phyloP scores from a whole-genome alignment of 2,329 filamentous ascomycete species.

The Aspergillus sp. region DNA sequence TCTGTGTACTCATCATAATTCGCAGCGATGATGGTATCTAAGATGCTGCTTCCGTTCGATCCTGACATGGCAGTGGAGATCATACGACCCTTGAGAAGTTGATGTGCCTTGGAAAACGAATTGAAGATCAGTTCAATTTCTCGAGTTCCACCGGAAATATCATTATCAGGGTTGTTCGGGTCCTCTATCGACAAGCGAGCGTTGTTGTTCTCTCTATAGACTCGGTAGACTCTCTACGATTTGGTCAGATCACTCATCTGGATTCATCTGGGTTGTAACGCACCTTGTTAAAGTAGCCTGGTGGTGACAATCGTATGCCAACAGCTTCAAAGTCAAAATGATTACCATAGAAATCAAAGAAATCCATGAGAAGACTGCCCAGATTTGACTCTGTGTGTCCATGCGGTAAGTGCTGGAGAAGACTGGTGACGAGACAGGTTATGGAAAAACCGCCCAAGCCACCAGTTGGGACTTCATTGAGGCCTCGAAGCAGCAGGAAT shows the following conservation, averaged over 20 bases:
- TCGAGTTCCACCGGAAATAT: conserved; percentile 81
- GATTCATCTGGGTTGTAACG: neutral
- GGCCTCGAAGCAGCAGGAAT: conserved; percentile 77
- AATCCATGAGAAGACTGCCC: conserved; percentile 77
- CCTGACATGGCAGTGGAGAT: conserved; percentile 16
- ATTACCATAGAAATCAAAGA: conserved; percentile 85
- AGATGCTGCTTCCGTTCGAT: conserved; percentile 49
- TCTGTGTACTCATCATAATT: conserved; percentile 71
- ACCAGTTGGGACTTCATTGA: conserved; percentile 88
- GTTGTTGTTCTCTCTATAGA: conserved; percentile 50
- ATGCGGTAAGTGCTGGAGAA: conserved; percentile 75
- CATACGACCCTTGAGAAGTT: conserved; percentile 56
- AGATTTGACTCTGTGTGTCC: conserved; percentile 65
- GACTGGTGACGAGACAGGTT: conserved; percentile 86
- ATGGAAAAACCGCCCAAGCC: conserved; percentile 92
- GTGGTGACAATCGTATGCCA: conserved; percentile 72
- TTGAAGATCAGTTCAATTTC: conserved; percentile 63
- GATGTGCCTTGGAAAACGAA: conserved; percentile 65
- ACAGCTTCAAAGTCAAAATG: conserved; percentile 65
- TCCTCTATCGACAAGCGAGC: conserved; percentile 83
- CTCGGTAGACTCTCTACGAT: conserved; percentile 36
- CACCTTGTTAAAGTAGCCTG: conserved; percentile 74
- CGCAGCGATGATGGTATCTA: conserved; percentile 68
- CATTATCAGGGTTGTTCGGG: conserved; percentile 78
- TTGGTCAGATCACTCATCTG: conserved; percentile 4